Evolutionary conservation across 2,329 filamentous ascomycete species (phyloP).

Genomic region (Nemania sp.): DNA sequence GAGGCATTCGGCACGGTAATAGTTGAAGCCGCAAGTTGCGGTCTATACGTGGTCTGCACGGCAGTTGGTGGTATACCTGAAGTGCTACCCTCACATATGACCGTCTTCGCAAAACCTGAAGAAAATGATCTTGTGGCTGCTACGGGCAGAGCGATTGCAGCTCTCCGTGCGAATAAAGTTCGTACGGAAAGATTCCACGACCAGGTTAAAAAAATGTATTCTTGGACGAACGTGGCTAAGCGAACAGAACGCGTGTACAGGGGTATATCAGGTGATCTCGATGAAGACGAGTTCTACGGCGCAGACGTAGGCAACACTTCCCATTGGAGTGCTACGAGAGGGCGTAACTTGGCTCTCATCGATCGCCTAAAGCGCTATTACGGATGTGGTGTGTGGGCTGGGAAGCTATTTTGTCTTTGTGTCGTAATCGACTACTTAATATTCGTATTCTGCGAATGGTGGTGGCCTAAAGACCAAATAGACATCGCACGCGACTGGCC

Average conservation of each 20-base stretch:
- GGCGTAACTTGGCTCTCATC: constrained; percentile 88
- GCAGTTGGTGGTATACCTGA: constrained; percentile 97
- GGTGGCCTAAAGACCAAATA: constrained; percentile 85
- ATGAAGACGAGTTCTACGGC: constrained; percentile 89
- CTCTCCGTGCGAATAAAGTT: constrained; percentile 85
- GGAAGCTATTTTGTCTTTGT: constrained; percentile 95
- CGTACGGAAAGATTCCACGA: constrained; percentile 95
- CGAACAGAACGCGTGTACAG: constrained; percentile 96
- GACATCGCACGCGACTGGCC: constrained; percentile 95
- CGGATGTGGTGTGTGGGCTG: constrained; percentile 97
- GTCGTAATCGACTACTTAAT: constrained; percentile 94
- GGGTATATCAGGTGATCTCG: constrained; percentile 87
- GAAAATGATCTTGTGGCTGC: constrained; percentile 94
- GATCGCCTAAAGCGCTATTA: constrained; percentile 97
- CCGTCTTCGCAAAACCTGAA: constrained; percentile 94
- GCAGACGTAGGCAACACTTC: constrained; percentile 73
- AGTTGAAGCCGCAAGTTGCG: constrained; percentile 95
- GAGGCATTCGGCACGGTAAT: constrained; percentile 98
- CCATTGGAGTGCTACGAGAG: constrained; percentile 77
- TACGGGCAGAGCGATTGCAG: constrained; percentile 88
- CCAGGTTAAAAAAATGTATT: constrained; percentile 98
- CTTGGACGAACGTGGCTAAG: constrained; percentile 94
- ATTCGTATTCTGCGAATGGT: constrained; percentile 88
- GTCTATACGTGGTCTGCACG: constrained; percentile 95
- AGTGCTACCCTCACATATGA: constrained; percentile 96